Base-by-base conservation (phyloP, 179 eudicot genomes). In the Beta corolliflora region DNA sequence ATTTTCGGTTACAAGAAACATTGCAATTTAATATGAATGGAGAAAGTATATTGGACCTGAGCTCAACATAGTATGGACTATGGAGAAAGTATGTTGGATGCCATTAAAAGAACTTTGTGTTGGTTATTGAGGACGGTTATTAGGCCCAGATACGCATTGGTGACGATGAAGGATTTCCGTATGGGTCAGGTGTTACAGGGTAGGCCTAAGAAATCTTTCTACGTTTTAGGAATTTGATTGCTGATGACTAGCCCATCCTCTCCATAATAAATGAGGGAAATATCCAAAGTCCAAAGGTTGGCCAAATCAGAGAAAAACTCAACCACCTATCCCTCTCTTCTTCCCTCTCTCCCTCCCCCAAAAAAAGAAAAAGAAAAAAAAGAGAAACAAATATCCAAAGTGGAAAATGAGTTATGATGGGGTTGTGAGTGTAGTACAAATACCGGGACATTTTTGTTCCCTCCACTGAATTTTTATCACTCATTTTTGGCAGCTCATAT, bases 401-500 rank as follows among this genome's bases (percentile, higher is more conserved):
- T 54, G 61, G 77, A 72, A 80, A 73, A 44, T 69, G 81, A 83
- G 55, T 68, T 46, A 16, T 45, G 54, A 10, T 46, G 44, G 61
- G 48, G 61, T 31, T 52, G 54, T 71, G 56, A 56, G 18, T 46
- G n/a, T 21, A 19, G 60, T 58, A 63, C 52, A 80, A 36, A 9
- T 48, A 41, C 25, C 31, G 23, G 55, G 41, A 48, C 77, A 52
- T 61, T 25, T 78, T 69, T 76, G 71, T 66, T 59, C 6, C 48
- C 21, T 14, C 36, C 68, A 52, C 61, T 75, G 64, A 79, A 48
- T 41, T 75, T 29, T 71, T 44, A n/a, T 70, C 41, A 19, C 16
- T 75, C 41, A 66, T 66, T 56, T 83, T 83, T 79, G 68, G 71
- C 65, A 74, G 83, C 77, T 75, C 41, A 52, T 83, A 83, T 71